Base-by-base conservation (phyloP, 1,284 basidiomycete species). In the Neonothopanus nambi region DNA sequence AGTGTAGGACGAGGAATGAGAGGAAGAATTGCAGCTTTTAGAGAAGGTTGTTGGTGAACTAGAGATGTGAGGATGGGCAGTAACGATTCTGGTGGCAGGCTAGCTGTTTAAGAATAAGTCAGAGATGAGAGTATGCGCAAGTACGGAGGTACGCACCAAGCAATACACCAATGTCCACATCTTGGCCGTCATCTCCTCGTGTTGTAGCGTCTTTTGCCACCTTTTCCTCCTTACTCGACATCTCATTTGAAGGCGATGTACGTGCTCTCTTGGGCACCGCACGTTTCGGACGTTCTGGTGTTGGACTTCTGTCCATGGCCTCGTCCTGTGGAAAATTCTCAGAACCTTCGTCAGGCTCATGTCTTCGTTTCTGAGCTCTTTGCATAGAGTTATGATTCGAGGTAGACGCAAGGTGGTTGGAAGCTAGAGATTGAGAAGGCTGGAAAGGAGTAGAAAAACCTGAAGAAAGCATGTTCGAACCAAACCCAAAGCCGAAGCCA, bases 281-380 rank as follows among this genome's bases (percentile, higher is more conserved):
- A 59, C 82, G 80, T 67, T 83, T 87, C 20, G 79, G 80, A 43
- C 86, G 78, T 67, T 91, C 88, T 18, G 88, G 89, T 7, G 88
- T 89, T 9, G 89, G 88, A 60, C 88, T 90, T 58, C 87, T 78
- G 66, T 91, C 88, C 89, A 91, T 91, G 17, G 82, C 77, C 56
- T 85, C 79, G 60, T 90, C 87, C 49, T 77, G 69, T 38, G 67
- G 68, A 18, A 56, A 62, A 61, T 64, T 58, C 54, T 73, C 70
- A 57, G 64, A 55, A 38, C 80, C 67, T 12, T 85, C 85, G 30
- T 87, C 84, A 2, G 70, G 65, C 49, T 90, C 89, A 57, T 78
- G 74, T 48, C 85, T 74, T 52, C 89, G 73, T 65, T 91, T 91
- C 63, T 79, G 76, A 9, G 68, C 59, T 40, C 82, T 77, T 20